These are phyloP conservation scores for Cryphonectria parasitica DNA, from an alignment of 2,329 filamentous ascomycete species.

Conservation along the genomic window DNA sequence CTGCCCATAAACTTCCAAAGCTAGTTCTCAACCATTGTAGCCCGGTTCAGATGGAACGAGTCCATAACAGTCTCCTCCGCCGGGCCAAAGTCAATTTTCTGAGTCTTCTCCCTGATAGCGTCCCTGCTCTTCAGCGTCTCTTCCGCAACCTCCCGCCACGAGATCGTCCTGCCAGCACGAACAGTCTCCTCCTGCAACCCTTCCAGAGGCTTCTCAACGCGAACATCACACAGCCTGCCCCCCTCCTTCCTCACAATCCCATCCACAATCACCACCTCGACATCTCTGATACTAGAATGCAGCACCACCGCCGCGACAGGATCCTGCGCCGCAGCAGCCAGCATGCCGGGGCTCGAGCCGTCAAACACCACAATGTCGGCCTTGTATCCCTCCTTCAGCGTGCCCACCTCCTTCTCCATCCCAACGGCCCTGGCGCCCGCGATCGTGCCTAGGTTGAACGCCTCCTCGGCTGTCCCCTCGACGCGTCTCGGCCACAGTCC, in stretches of 20 bases:
- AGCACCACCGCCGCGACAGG: slow-evolving; percentile 47
- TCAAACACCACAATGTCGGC: slow-evolving; percentile 56
- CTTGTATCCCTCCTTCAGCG: slow-evolving; percentile 48
- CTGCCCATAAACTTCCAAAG: too few relatives aligned
- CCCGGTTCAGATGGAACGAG: slow-evolving; percentile 16
- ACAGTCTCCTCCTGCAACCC: slow-evolving; percentile 5
- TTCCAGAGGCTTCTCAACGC: not conserved
- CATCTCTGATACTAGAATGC: slow-evolving; percentile 46
- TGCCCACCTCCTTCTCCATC: slow-evolving; percentile 47
- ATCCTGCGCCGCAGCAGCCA: slow-evolving; percentile 45
- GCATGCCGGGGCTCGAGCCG: slow-evolving; percentile 38
- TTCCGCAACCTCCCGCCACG: slow-evolving; percentile 18
- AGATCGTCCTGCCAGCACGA: not conserved
- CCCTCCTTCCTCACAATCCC: slow-evolving; percentile 43
- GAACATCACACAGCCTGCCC: slow-evolving; percentile 32
- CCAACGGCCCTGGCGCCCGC: slow-evolving; percentile 47
- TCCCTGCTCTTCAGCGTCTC: slow-evolving; percentile 20
- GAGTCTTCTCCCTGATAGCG: not conserved
- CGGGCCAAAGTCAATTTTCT: slow-evolving; percentile 8
- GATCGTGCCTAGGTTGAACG: slow-evolving; percentile 55
- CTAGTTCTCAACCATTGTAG: slow-evolving; percentile 23
- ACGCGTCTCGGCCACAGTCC: slow-evolving; percentile 35
- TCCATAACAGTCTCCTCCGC: slow-evolving; percentile 19
- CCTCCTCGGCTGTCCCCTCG: slow-evolving; percentile 44
- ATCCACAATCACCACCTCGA: slow-evolving; percentile 48